Base-by-base conservation (phyloP, 768 basidiomycete species). In the Cystobasidium ongulense region DNA sequence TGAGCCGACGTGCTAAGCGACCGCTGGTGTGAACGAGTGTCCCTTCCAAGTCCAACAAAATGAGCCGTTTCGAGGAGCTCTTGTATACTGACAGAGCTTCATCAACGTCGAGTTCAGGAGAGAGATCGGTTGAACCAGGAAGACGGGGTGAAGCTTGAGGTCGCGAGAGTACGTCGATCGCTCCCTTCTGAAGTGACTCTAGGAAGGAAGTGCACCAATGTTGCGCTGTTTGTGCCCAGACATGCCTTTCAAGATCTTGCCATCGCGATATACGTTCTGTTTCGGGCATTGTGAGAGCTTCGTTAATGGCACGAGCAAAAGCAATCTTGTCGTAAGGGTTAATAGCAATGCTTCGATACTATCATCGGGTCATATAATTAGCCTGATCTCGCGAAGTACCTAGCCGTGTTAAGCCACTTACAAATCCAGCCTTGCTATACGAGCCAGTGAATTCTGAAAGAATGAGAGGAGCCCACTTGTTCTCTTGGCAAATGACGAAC, bases 211-310 rank as follows among this genome's bases (percentile, higher is more conserved):
- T 62, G 89, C 74, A 91, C 89, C 11, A 93, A 0, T 88, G 84
- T 78, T 93, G 91, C 0, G 91, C 90, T 0, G 89, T 91, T 79
- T 93, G 92, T 0, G 89, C 89, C 15, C 87, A 87, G 63, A 93
- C 91, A 76, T 93, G 91, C 75, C 86, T 87, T 80, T 92, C 90
- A 0, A 93, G 83, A 73, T 93, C 91, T 84, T 82, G 63, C 91
- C 91, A 92, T 3, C 90, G 87, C 13, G 86, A 86, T 23, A 81
- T 79, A 0, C 88, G 88, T 79, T 92, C 90, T 1, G 87, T 86
- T 29, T 88, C 86, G 61, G 81, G 82, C 90, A 92, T 92, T 0
- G 87, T 89, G 35, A 93, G 81, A 8, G 90, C 91, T 82, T 82
- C 66, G 54, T 57, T 50, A 41, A 62, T 66, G 5, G 68, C 50